phyloP scores from a whole-genome alignment of 1,284 basidiomycete genomes.

The Moesziomyces sp. region DNA sequence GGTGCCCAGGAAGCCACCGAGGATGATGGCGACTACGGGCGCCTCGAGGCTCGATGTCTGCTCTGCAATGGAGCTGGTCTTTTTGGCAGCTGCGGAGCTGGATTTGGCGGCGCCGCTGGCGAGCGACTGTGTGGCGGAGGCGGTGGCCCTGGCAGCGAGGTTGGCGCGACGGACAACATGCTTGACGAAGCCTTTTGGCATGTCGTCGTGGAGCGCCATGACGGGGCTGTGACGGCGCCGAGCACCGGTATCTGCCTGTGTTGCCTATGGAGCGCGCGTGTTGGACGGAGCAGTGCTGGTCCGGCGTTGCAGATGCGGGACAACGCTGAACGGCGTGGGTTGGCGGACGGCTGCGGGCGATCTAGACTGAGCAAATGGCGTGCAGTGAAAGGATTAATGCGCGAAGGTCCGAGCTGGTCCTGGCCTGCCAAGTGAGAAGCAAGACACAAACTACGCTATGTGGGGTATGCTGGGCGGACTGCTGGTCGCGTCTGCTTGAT shows the following conservation, averaged over 20 bases:
- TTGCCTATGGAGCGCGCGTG: too few species aligned
- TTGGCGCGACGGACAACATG: slow-evolving; percentile 36
- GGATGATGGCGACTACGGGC: slow-evolving; percentile 29
- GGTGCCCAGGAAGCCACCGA: slow-evolving; percentile 37
- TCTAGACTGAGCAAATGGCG: too few species aligned
- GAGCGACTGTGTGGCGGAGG: slow-evolving; percentile 1
- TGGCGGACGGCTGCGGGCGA: too few species aligned
- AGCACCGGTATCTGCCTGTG: neutral
- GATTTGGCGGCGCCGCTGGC: neutral
- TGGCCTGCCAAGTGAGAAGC: too few species aligned
- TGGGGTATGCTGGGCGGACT: too few species aligned
- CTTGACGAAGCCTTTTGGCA: slow-evolving; percentile 43
- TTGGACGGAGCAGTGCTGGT: too few species aligned
- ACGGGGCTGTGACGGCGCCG: neutral
- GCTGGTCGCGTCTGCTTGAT: too few species aligned
- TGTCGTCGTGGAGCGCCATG: slow-evolving; percentile 28
- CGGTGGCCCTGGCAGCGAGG: slow-evolving; percentile 21
- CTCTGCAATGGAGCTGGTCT: slow-evolving; percentile 7
- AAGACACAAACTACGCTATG: too few species aligned
- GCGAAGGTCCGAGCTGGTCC: too few species aligned
- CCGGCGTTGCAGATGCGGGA: too few species aligned
- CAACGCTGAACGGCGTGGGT: too few species aligned
- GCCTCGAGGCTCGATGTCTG: slow-evolving; percentile 38
- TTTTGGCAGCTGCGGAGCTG: neutral
- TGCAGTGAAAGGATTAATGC: too few species aligned